These are phyloP conservation scores for Penicillium lividum DNA, from an alignment of 495 filamentous ascomycete species.

Conservation along the genomic window DNA sequence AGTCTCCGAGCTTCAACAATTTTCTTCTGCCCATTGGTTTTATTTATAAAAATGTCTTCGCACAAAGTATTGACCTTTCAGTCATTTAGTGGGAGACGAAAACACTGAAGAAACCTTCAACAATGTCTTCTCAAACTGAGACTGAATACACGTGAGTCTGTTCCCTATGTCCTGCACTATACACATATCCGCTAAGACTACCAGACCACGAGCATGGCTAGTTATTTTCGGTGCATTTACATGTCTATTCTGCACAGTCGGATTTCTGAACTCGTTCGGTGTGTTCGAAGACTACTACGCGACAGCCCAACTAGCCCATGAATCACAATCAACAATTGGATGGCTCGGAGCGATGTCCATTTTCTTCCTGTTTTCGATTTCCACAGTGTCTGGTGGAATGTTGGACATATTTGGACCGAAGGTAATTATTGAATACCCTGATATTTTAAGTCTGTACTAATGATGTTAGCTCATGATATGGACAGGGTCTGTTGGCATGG, in stretches of 20 bases:
- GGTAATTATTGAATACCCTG: constrained; percentile 13
- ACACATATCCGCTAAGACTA: background rate
- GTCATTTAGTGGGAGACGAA: no score
- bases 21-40: no score
- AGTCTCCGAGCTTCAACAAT: background rate
- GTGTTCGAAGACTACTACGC: constrained; percentile 64
- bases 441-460: background rate
- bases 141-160: background rate
- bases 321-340: constrained; percentile 53
- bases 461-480: constrained; percentile 30
- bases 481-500: constrained; percentile 29
- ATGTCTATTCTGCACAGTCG: constrained; percentile 53
- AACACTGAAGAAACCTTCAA: no score
- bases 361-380: constrained; percentile 42
- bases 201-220: constrained; percentile 27
- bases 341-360: constrained; percentile 60
- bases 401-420: constrained; percentile 42
- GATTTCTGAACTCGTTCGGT: constrained; percentile 57
- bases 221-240: constrained; percentile 31
- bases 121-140: background rate
- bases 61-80: no score
- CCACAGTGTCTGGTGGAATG: constrained; percentile 33
- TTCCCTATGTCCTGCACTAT: background rate
- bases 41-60: no score
- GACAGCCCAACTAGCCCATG: constrained; percentile 44